phyloP scores from a whole-genome alignment of 768 basidiomycete genomes.

The Suillus ampliporus region DNA sequence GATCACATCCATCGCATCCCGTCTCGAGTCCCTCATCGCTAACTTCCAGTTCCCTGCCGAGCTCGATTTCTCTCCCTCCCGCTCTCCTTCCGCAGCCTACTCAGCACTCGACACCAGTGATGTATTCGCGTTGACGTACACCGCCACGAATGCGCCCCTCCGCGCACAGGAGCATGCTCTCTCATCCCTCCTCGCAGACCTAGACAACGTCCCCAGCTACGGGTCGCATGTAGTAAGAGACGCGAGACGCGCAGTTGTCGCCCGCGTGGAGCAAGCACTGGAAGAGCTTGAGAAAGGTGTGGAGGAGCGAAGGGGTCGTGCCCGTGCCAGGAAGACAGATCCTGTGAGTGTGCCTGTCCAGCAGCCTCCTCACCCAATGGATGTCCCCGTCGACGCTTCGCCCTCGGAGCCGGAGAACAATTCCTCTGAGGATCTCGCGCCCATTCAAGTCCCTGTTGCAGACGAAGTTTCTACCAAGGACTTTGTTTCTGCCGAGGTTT shows the following conservation, averaged over 20 bases:
- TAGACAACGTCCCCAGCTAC: constrained; percentile 66
- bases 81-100: constrained; percentile 17
- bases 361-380: neutral
- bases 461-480: neutral
- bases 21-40: constrained; percentile 39
- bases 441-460: neutral
- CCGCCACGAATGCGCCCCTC: constrained; percentile 60
- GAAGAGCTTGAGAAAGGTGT: constrained; percentile 56
- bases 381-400: neutral
- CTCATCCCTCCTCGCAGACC: constrained; percentile 55
- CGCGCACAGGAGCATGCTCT: constrained; percentile 68
- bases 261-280: constrained; percentile 59
- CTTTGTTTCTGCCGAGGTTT: neutral
- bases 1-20: constrained; percentile 48
- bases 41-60: constrained; percentile 47
- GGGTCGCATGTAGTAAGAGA: constrained; percentile 60
- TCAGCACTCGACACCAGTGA: constrained; percentile 18
- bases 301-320: constrained; percentile 39
- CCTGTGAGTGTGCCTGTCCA: neutral
- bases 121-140: constrained; percentile 55
- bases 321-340: neutral
- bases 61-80: constrained; percentile 37
- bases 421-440: neutral
- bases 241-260: constrained; percentile 59
- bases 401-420: constrained; percentile 7